Percentiles rank a stretch among this genome's conserved stretches.
phyloP scores from a whole-genome alignment of 805 yeast genomes.

The Metschnikowia amazonensis region DNA sequence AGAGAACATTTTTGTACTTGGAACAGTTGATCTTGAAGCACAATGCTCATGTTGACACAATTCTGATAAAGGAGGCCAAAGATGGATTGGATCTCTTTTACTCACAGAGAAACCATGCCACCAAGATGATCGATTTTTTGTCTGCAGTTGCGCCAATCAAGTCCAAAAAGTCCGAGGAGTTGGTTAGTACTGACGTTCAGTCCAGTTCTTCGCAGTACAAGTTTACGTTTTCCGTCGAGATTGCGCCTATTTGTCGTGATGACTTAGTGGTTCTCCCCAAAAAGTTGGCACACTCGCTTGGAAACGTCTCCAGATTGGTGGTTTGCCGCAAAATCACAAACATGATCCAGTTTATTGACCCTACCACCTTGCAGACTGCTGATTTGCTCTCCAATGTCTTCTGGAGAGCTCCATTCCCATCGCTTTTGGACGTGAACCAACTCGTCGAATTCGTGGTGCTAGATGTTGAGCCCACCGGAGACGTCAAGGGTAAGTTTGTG shows the following conservation, averaged over 20 bases:
- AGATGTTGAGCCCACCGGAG: slow-evolving; percentile 91
- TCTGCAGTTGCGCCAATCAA: slow-evolving; percentile 80
- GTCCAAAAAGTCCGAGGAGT: slow-evolving; percentile 81
- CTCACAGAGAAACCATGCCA: slow-evolving; percentile 84
- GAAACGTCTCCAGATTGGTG: slow-evolving; percentile 77
- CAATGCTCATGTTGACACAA: slow-evolving; percentile 90
- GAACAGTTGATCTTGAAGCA: slow-evolving; percentile 93
- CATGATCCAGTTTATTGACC: slow-evolving; percentile 82
- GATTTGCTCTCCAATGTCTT: slow-evolving; percentile 68
- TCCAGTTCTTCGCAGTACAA: slow-evolving; percentile 85
- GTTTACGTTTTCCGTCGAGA: slow-evolving; percentile 88
- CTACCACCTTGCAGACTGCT: slow-evolving; percentile 70
- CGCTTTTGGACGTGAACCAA: slow-evolving; percentile 72
- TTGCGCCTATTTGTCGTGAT: slow-evolving; percentile 95
- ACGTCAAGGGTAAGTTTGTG: slow-evolving; percentile 68
- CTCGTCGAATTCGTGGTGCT: slow-evolving; percentile 82
- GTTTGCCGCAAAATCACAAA: slow-evolving; percentile 83
- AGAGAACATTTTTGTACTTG: slow-evolving; percentile 90
- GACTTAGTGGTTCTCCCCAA: slow-evolving; percentile 91
- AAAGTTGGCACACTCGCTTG: slow-evolving; percentile 76
- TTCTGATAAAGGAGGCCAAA: slow-evolving; percentile 84
- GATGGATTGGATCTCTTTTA: slow-evolving; percentile 96
- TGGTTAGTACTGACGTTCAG: slow-evolving; percentile 88
- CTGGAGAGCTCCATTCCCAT: slow-evolving; percentile 78
- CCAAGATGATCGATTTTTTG: slow-evolving; percentile 89